Evolutionary conservation across 352 stramenopile species (phyloP).

Genomic region (Blastocystis sp.): DNA sequence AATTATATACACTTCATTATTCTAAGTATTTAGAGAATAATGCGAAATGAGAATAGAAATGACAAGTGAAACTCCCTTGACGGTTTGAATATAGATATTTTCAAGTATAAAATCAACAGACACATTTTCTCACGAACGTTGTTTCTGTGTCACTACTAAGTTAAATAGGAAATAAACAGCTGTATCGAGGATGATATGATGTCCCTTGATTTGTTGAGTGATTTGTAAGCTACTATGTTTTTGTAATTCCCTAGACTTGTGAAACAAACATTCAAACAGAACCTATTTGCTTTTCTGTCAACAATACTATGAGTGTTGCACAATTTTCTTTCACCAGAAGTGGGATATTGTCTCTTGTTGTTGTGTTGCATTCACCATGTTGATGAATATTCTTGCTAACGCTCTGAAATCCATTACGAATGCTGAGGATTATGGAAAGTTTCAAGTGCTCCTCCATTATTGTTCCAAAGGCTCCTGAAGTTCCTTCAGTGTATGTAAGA

Average conservation of each 20-base stretch:
- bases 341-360: too few relatives aligned
- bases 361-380: slow-evolving; percentile 69
- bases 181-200: not conserved
- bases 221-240: not conserved
- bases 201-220: not conserved
- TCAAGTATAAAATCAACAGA: not conserved
- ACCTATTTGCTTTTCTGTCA: not conserved
- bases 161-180: not conserved
- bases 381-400: slow-evolving; percentile 98
- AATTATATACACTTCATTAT: slow-evolving; percentile 42
- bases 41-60: not conserved
- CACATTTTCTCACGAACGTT: not conserved
- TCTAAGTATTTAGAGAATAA: not conserved
- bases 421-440: slow-evolving; percentile 98
- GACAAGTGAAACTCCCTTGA: not conserved
- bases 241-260: not conserved
- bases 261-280: not conserved
- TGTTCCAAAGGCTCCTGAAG: slow-evolving; percentile 99
- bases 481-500: slow-evolving; percentile 99
- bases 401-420: slow-evolving; percentile 99
- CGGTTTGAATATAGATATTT: not conserved
- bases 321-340: too few relatives aligned
- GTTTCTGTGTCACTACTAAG: not conserved
- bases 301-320: too few relatives aligned
- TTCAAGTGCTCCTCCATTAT: slow-evolving; percentile 95